Base-by-base conservation (phyloP, 2,329 filamentous ascomycete genomes). In the Leptographium wingfieldii region DNA sequence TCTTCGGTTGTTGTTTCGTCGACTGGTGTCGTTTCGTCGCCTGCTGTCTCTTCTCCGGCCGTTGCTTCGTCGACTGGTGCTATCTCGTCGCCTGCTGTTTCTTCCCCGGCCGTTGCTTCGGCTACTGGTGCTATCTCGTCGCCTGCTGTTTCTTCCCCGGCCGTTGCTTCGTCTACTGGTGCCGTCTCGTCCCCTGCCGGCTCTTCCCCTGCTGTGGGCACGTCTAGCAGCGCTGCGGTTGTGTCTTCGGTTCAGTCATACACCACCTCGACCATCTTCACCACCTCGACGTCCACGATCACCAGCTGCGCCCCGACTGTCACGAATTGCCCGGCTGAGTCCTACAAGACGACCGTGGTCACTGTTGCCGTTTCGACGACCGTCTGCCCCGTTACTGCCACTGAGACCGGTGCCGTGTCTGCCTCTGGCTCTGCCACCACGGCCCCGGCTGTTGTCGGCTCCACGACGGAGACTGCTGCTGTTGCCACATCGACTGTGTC, bases 321-420 rank as follows among this genome's bases (percentile, higher is more conserved):
- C 56, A 73, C 74, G 46, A 71, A 80, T 72, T 84, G 80, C 75
- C 80, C 80, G 35, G 76, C 73, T 60, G 69, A 72, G 55, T 67
- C 73, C 59, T 76, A 75, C 14, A 74, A 73, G 59, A 72, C 76
- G 54, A 74, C 72, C 0, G 68, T 81, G 2, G 75, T 80, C 61
- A 82, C 79, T 6, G 68, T 86, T 61, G 71, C 81, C 55, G 67
- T 83, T 55, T 80, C 78, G 57, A 85, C 83, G 63, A 85, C 82
- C 51, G 69, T 84, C 68, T 84, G 81, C 77, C 81, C 80, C 25
- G 79, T 82, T 62, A 82, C 80, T n/a, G 77, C 77, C 73, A 81
- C 78, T 51, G 68, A 74, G 65, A 74, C 73, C 48, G 69, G 68
- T 48, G 62, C 69, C 40, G 60, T 62, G 22, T 40, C 61, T 49